These are phyloP conservation scores for Ilyonectria robusta DNA, from an alignment of 2,329 filamentous ascomycete genomes.

Conservation along the genomic window DNA sequence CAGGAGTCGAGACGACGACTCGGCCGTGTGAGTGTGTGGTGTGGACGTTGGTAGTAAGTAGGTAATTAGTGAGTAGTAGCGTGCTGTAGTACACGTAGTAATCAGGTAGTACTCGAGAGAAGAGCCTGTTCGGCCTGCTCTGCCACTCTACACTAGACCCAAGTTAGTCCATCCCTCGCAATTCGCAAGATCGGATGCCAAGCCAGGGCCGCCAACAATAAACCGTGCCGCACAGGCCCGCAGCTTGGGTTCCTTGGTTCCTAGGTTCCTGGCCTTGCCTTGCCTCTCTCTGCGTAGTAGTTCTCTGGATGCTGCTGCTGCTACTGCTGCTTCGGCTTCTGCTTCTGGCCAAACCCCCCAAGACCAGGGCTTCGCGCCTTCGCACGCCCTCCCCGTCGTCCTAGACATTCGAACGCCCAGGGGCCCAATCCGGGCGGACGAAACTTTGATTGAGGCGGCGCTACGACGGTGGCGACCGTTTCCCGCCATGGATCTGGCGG, in stretches of 20 bases:
- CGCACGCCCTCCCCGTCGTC: neutral
- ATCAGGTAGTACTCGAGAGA: no score
- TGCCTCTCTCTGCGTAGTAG: neutral
- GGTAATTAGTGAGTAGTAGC: neutral
- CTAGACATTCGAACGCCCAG: neutral
- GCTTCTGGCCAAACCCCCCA: neutral
- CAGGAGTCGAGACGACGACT: constrained; percentile 7
- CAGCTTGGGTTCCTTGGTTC: neutral
- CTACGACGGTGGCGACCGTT: constrained; percentile 47
- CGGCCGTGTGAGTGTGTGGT: neutral
- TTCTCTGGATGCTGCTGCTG: neutral
- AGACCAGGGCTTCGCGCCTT: constrained; percentile 2
- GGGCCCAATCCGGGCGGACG: constrained; percentile 24
- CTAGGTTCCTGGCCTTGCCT: neutral
- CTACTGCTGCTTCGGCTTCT: neutral
- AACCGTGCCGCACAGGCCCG: constrained; percentile 25
- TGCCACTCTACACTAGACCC: no score
- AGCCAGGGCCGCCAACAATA: constrained; percentile 33
- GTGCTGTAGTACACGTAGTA: neutral
- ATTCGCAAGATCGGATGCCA: constrained; percentile 47
- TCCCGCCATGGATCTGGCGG: constrained; percentile 23
- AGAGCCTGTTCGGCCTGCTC: no score
- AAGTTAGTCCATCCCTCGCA: neutral
- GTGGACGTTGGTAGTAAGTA: neutral
- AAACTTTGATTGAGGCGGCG: constrained; percentile 43